Conservation (phyloP, 2,329 filamentous ascomycete species). For the Pseudogymnoascus sp. region DNA sequence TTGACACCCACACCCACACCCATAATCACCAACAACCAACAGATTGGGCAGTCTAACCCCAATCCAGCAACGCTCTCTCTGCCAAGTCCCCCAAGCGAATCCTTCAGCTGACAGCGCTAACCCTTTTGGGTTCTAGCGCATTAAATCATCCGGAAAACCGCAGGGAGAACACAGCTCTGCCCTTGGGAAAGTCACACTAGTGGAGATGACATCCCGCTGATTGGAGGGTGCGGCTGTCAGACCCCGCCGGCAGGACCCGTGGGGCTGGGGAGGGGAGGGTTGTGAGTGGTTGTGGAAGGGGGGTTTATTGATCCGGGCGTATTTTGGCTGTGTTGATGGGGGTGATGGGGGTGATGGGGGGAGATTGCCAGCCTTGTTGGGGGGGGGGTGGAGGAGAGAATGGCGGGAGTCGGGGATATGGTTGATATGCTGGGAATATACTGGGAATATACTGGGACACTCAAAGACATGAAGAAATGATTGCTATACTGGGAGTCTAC, state of each 20-base stretch:
- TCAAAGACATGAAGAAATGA: neutral
- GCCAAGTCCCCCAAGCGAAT: neutral
- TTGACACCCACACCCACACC: neutral
- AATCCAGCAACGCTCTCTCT: neutral
- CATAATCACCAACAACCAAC: too few species aligned
- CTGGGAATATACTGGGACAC: neutral
- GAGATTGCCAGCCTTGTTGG: neutral
- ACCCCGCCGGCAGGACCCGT: neutral
- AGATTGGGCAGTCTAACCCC: neutral
- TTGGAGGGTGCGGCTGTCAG: neutral
- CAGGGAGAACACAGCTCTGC: neutral
- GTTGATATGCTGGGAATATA: too few species aligned
- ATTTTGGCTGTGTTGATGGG: too few species aligned
- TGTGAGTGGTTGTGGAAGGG: neutral
- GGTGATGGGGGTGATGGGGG: neutral
- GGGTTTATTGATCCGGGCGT: neutral
- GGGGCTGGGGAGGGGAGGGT: neutral
- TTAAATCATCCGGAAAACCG: neutral
- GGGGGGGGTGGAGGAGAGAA: neutral
- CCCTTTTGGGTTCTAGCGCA: neutral
- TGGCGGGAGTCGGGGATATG: neutral
- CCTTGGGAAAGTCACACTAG: neutral
- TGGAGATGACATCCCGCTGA: neutral
- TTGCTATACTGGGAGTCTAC: neutral
- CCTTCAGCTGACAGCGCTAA: neutral